Evolutionary conservation across 2,329 filamentous ascomycete genomes (phyloP).

Genomic region (Tolypocladium amazonense): DNA sequence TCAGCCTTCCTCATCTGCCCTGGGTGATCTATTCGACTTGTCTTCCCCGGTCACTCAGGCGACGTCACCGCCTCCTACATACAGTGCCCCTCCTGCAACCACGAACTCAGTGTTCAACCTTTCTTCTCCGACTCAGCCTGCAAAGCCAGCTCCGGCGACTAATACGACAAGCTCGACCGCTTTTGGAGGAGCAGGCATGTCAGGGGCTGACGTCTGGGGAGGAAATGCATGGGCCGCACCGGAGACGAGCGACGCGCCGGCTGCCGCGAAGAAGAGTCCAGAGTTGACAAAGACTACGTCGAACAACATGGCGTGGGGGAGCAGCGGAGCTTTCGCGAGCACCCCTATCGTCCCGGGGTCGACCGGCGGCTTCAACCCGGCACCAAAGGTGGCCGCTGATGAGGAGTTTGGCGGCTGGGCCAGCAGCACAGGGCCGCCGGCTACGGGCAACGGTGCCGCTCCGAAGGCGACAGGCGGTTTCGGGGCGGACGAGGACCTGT

Average conservation of each 20-base stretch:
- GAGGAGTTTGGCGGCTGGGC: constrained; percentile 97
- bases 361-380: constrained; percentile 52
- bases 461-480: constrained; percentile 50
- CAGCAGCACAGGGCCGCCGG: constrained; percentile 47
- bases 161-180: constrained; percentile 21
- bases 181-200: constrained; percentile 28
- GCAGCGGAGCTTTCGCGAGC: constrained; percentile 38
- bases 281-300: constrained; percentile 32
- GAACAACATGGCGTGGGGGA: constrained; percentile 54
- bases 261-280: constrained; percentile 43
- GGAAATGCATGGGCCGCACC: constrained; percentile 70
- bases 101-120: constrained; percentile 72
- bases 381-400: constrained; percentile 69
- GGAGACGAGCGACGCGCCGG: constrained; percentile 32
- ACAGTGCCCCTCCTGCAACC: constrained; percentile 25
- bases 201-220: constrained; percentile 69
- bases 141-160: constrained; percentile 28
- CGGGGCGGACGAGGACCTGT: constrained; percentile 71
- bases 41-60: constrained; percentile 40
- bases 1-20: constrained; percentile 42
- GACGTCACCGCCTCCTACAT: constrained; percentile 28
- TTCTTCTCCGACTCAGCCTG: constrained; percentile 40
- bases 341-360: constrained; percentile 51
- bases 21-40: constrained; percentile 78
- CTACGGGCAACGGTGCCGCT: constrained; percentile 25